Conservation (phyloP, 2,329 filamentous ascomycete species). For the Hypoxylon sp. region DNA sequence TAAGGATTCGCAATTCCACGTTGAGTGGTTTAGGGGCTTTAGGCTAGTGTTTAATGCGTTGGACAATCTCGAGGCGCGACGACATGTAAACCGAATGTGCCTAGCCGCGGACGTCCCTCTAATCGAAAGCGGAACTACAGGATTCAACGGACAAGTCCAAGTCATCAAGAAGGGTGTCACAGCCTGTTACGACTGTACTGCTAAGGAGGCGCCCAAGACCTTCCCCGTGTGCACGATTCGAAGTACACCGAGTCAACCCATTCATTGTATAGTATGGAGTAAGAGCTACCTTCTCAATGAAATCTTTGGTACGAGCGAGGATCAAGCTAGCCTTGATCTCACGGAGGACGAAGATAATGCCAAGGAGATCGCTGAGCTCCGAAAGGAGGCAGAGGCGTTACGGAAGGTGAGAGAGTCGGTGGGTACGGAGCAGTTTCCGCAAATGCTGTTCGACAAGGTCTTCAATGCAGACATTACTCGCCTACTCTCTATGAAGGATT, state of each 20-base stretch:
- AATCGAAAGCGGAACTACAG: slow-evolving; percentile 96
- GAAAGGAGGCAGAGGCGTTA: slow-evolving; percentile 85
- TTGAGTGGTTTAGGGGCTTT: slow-evolving; percentile 89
- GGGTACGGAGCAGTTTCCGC: slow-evolving; percentile 81
- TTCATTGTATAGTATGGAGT: slow-evolving; percentile 98
- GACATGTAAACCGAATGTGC: slow-evolving; percentile 98
- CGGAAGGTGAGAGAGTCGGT: slow-evolving; percentile 86
- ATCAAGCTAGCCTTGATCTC: slow-evolving; percentile 84
- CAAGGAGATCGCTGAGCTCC: slow-evolving; percentile 88
- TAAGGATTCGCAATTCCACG: slow-evolving; percentile 87
- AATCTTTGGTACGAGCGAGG: slow-evolving; percentile 92
- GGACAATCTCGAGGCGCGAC: slow-evolving; percentile 92
- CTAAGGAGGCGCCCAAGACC: slow-evolving; percentile 90
- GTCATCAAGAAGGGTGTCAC: slow-evolving; percentile 93
- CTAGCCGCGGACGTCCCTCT: slow-evolving; percentile 90
- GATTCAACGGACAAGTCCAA: slow-evolving; percentile 97
- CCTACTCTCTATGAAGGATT: slow-evolving; percentile 88
- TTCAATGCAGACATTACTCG: slow-evolving; percentile 88
- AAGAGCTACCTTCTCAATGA: slow-evolving; percentile 97
- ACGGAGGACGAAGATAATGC: slow-evolving; percentile 86
- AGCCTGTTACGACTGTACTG: slow-evolving; percentile 95
- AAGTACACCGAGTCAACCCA: slow-evolving; percentile 94
- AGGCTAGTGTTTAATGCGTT: slow-evolving; percentile 94
- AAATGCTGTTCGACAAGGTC: slow-evolving; percentile 92
- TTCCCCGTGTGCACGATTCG: slow-evolving; percentile 98